Percentiles rank a stretch among this genome's conserved stretches.
Conservation (phyloP, 345 rosid species). For the Pistacia vera region DNA sequence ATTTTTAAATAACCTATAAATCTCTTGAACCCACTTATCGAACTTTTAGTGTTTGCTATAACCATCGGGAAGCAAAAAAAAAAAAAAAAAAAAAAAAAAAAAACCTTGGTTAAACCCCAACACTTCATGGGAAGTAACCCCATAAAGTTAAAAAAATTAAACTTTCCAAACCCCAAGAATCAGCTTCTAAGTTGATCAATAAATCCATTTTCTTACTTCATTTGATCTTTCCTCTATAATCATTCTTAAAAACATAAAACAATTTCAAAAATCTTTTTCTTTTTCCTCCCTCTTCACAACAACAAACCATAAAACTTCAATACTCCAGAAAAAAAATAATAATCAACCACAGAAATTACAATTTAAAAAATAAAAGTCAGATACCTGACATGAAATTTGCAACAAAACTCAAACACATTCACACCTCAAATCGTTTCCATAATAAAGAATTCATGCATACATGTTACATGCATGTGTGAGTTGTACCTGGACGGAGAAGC, state of each 20-base stretch:
- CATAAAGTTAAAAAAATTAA: too few species aligned
- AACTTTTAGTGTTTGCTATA: background rate
- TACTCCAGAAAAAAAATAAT: background rate
- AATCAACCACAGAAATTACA: background rate
- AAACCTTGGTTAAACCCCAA: background rate
- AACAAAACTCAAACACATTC: background rate
- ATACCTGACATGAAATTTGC: background rate
- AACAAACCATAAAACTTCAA: background rate
- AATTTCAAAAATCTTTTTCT: too few species aligned
- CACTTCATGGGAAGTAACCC: background rate
- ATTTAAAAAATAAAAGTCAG: background rate
- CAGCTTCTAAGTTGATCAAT: background rate
- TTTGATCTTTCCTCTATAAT: background rate
- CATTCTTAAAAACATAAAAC: background rate
- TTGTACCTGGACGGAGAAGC: slow-evolving; percentile 9
- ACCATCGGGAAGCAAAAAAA: background rate
- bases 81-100: too few species aligned
- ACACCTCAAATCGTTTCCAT: background rate
- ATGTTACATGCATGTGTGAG: background rate
- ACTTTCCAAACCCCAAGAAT: background rate
- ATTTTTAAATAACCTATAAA: background rate
- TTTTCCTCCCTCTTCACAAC: background rate
- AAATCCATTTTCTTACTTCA: background rate
- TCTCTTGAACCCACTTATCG: background rate
- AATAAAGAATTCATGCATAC: background rate